Evolutionary conservation across 1,284 basidiomycete species (phyloP).

Genomic region (Fomitopsis pinicola): DNA sequence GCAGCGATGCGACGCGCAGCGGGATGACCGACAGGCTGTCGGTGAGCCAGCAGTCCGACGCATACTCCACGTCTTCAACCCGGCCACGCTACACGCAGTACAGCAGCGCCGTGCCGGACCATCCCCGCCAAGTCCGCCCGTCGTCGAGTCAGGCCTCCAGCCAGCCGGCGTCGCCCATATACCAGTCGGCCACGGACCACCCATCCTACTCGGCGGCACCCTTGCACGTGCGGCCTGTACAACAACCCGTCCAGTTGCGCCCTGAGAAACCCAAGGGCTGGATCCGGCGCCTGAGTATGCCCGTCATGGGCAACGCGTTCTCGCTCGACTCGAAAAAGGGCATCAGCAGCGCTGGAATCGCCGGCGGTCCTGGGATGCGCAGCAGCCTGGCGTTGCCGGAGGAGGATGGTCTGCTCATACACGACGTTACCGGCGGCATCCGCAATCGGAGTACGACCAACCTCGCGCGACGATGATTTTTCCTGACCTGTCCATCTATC

Average conservation of each 20-base stretch:
- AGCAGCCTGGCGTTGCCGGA: slow-evolving; percentile 24
- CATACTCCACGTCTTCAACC: slow-evolving; percentile 5
- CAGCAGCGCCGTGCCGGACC: slow-evolving; percentile 42
- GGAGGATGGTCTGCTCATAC: slow-evolving; percentile 24
- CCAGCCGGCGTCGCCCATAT: slow-evolving; percentile 22
- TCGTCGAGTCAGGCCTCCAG: slow-evolving; percentile 15
- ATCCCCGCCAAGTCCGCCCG: slow-evolving; percentile 27
- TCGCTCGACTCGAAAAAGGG: slow-evolving; percentile 34
- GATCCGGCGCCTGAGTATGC: slow-evolving; percentile 76
- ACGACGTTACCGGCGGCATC: slow-evolving; percentile 16
- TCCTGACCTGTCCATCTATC: neutral
- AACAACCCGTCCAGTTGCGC: slow-evolving; percentile 37
- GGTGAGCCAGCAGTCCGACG: slow-evolving; percentile 15
- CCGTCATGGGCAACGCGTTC: slow-evolving; percentile 54
- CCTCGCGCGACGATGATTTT: slow-evolving; percentile 20
- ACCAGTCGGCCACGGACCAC: slow-evolving; percentile 34
- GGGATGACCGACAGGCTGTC: slow-evolving; percentile 4
- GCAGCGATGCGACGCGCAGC: slow-evolving; percentile 19
- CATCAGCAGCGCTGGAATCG: slow-evolving; percentile 19
- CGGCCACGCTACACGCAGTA: slow-evolving; percentile 22
- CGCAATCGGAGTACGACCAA: slow-evolving; percentile 25
- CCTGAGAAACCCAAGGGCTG: slow-evolving; percentile 63
- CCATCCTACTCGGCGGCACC: slow-evolving; percentile 40
- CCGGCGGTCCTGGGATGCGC: slow-evolving; percentile 17
- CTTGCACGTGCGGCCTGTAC: slow-evolving; percentile 37